Base-by-base conservation (phyloP, 352 stramenopile species). In the Pythium aristosporum region DNA sequence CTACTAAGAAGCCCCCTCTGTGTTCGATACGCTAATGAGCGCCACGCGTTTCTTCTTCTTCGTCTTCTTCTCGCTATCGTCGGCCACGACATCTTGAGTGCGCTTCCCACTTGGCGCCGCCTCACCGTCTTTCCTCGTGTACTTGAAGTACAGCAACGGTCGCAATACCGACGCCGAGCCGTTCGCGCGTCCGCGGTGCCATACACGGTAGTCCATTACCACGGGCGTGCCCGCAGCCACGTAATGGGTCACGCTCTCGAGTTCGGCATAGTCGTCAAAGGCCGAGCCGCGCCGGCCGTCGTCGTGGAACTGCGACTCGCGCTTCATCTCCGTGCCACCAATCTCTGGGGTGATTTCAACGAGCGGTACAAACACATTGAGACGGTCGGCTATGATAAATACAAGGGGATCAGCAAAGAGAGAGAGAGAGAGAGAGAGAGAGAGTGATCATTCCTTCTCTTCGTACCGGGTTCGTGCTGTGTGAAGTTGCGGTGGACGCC, bases 121-220 rank as follows among this genome's bases (percentile, higher is more conserved):
- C 44, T 58, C 39, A 2, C 28, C 5, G 3, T 43, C 12, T 3
- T 47, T 44, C 3, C 72, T 77, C 0, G 69, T 52, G 61, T 91
- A 89, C 63, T 91, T 90, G 54, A 89, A 88, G 62, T 92, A 92
- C 7, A 91, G 68, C 60, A 89, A 62, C 51, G 82, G 80, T 9
- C 80, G 76, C 32, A 57, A n/a, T 25, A 60, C 49, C 1, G 20
- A 13, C 8, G 36, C 12, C 39, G 53, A 88, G 32, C 43, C 58
- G 57, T 92, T 92, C 3, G 77, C 75, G 5, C 76, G 48, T 13
- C 83, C 83, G 16, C 83, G 83, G 42, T 92, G 83, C 83, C 83
- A 92, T 20, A 91, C 76, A 23, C 83, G 77, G 43, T 92, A 92
- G 75, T 92, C 83, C 83, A 92, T 92, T 52, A 85, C 41, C 1